Conservation (phyloP, 2,329 filamentous ascomycete species). For the Trichoderma guizhouense region DNA sequence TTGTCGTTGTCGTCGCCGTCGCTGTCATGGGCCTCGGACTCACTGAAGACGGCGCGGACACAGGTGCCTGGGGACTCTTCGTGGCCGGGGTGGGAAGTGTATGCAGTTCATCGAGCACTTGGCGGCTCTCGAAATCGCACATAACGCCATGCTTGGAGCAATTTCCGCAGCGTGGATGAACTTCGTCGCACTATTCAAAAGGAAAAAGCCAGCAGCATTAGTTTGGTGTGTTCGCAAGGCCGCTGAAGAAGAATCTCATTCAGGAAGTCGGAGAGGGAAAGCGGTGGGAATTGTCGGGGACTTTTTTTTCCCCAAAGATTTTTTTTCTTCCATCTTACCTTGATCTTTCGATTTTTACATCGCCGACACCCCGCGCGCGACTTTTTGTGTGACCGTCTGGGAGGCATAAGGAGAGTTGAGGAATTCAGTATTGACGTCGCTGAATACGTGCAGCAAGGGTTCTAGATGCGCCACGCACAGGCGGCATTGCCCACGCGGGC, state of each 20-base stretch:
- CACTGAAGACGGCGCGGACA: conserved; percentile 14
- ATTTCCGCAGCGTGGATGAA: conserved; percentile 63
- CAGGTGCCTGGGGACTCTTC: conserved; percentile 17
- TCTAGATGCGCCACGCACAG: conserved; percentile 26
- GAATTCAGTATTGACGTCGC: conserved; percentile 24
- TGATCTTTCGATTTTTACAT: conserved; percentile 68
- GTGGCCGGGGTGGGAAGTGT: conserved; percentile 35
- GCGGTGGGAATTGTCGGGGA: neutral
- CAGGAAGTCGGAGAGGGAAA: neutral
- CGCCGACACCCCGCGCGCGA: conserved; percentile 63
- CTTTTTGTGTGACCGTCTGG: conserved; percentile 66
- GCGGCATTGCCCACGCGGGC: conserved; percentile 33
- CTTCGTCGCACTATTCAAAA: conserved; percentile 57
- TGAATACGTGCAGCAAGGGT: conserved; percentile 26
- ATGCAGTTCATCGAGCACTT: conserved; percentile 44
- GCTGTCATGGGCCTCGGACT: conserved; percentile 23
- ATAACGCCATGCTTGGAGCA: conserved; percentile 64
- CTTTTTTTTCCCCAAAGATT: neutral
- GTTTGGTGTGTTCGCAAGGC: neutral
- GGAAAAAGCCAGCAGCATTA: neutral
- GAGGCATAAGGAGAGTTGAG: conserved; percentile 49
- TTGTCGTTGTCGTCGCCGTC: conserved; percentile 23
- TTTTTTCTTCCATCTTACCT: conserved; percentile 43
- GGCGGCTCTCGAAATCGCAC: conserved; percentile 61
- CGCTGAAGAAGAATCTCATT: neutral